Evolutionary conservation across 352 stramenopile species (phyloP), one percentile per base, ranked within the genome.

Genomic region (Phytopythium aichiense): DNA sequence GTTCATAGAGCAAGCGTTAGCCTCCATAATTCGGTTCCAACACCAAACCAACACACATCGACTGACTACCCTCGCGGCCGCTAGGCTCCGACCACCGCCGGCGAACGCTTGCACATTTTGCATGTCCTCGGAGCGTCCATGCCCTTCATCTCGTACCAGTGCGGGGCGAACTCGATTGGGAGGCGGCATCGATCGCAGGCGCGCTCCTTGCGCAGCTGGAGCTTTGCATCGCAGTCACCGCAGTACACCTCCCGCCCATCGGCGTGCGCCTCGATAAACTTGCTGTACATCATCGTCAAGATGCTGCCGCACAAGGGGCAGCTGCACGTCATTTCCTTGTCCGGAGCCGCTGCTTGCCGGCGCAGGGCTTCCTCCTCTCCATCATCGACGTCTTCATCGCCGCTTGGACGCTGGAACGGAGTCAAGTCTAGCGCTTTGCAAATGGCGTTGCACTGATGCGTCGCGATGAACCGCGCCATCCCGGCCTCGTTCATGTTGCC

Each of bases 381-480:
- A 15, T 15, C 25, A 16, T 35, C 49, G 25, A 15, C 12, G 15
- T 25, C 33, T 12, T 42, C 25, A 42, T 38, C 42, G 20, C 42
- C 42, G 4, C 42, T 49, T 28, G 18, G 0, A 25, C 18, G 20
- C 16, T 20, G 42, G 42, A 49, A 49, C 42, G 42, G 42, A 25
- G 16, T 7, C 42, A 49, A 25, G 0, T 7, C 7, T 20, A 80
- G 50, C n/a, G 61, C 42, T 13, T 8, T 56, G 18, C 75, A 81
- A 2, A 79, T 28, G 0, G 12, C 9, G 51, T 81, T 84, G 46
- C 72, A 84, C 37, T 68, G 2, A 31, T 81, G 72, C 2, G 70
- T 72, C 1, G 25, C 64, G 37, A 84, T 81, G 56, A 84, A 84
- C 0, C 57, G 50, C 6, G 59, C 38, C 64, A 84, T 79, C 1